phyloP scores from a whole-genome alignment of 441 rosid genomes.

The Brassica hybrid region DNA sequence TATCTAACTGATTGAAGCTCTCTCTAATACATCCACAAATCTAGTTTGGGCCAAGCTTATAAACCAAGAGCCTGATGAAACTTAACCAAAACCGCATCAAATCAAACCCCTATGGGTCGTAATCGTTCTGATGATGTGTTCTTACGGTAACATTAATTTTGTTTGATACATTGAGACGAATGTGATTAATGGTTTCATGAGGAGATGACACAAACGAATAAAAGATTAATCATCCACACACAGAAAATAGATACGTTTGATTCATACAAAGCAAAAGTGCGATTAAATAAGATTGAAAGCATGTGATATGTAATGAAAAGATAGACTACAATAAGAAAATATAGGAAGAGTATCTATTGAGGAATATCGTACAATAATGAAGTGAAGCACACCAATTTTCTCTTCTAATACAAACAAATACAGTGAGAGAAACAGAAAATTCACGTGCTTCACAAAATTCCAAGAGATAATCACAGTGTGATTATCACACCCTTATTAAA shows the following conservation, averaged over 20 bases:
- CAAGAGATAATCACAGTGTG: slow-evolving; percentile 46
- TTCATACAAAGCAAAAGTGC: neutral
- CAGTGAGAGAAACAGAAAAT: slow-evolving; percentile 62
- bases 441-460: slow-evolving; percentile 75
- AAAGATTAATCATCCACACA: neutral
- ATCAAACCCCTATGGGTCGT: neutral
- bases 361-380: slow-evolving; percentile 45
- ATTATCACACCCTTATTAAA: slow-evolving; percentile 27
- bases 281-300: slow-evolving; percentile 7
- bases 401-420: slow-evolving; percentile 43
- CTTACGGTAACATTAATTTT: neutral
- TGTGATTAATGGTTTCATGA: neutral
- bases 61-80: neutral
- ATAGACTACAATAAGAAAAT: slow-evolving; percentile 10
- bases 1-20: neutral
- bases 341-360: slow-evolving; percentile 28
- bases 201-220: neutral
- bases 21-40: neutral
- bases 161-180: neutral
- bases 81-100: neutral
- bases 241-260: neutral
- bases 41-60: neutral
- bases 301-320: neutral
- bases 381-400: slow-evolving; percentile 96
- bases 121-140: neutral